phyloP scores from a whole-genome alignment of 139 green algal species.

The Chlamydomonas schloesseri region DNA sequence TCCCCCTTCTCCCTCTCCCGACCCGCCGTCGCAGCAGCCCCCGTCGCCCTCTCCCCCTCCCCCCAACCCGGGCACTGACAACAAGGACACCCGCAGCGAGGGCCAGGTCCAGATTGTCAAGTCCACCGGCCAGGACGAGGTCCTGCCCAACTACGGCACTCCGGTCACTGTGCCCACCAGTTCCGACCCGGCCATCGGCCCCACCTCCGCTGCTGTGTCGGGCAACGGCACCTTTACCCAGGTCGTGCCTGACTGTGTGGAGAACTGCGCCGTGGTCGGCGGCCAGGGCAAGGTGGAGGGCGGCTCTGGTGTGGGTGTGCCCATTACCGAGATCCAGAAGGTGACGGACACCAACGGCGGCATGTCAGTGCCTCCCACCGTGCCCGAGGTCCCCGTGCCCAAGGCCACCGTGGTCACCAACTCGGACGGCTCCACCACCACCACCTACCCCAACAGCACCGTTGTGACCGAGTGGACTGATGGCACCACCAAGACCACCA shows the following conservation, averaged over 20 bases:
- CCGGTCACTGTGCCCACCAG: no score
- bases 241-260: neutral
- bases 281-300: neutral
- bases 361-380: neutral
- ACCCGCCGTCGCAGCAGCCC: neutral
- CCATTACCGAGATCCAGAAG: neutral
- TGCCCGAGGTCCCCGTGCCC: no score
- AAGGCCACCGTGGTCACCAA: no score
- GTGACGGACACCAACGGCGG: neutral
- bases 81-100: neutral
- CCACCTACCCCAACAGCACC: no score
- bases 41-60: neutral
- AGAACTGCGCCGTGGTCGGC: neutral
- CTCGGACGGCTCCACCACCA: no score
- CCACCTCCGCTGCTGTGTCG: neutral
- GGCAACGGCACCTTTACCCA: slow-evolving; percentile 3
- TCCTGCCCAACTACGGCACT: neutral
- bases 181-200: neutral
- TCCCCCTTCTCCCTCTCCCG: neutral
- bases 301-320: neutral
- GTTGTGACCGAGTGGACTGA: no score
- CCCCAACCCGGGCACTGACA: neutral
- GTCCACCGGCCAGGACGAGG: slow-evolving; percentile 10
- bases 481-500: no score
- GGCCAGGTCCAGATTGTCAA: neutral